Evolutionary conservation across 2,329 filamentous ascomycete species (phyloP), one percentile per base, ranked within the genome.

Genomic region (Neofusicoccum laricinum): DNA sequence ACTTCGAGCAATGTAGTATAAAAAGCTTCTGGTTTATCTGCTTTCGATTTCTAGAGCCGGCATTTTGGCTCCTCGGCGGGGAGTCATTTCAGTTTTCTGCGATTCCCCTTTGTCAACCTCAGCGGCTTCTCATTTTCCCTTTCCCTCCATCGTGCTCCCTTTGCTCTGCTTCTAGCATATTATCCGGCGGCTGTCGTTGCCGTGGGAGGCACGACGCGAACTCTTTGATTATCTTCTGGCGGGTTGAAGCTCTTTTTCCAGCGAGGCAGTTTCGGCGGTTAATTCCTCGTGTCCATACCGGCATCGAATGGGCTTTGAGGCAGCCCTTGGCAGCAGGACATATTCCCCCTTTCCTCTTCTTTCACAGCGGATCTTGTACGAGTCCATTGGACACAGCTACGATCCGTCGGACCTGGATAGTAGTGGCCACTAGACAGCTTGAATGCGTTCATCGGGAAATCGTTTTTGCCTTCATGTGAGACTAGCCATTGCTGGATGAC

Each of bases 1-100:
- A 55, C 40, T 63, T 55, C 48, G 40, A 36, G 61, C 49, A 34
- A 51, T 63, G 61, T 63, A 59, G 55, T 59, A 63, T 63, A 63
- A 63, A 63, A 63, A 63, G 61, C 61, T 63, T 59, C 30, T 36
- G 41, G 34, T 51, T 62, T 49, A 49, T 59, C 55, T 63, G 17
- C 21, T 46, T 34, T 34, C 36, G 40, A 30, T 46, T 63, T 63
- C n/a, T 55, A 55, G 61, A 63, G 50, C 61, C 50, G 36, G 61
- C 61, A 48, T 63, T 46, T 36, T 25, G 48, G 61, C 61, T 55
- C 49, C 61, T 63, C 49, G 25, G 49, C 41, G 61, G 61, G 38
- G 61, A 53, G 46, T 63, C 40, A 38, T 55, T 38, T 30, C 38
- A 43, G 17, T 32, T 36, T 63, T 49, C 36, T 51, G 61, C 61